phyloP scores from a whole-genome alignment of 345 rosid species.

The Populus pruinosa region DNA sequence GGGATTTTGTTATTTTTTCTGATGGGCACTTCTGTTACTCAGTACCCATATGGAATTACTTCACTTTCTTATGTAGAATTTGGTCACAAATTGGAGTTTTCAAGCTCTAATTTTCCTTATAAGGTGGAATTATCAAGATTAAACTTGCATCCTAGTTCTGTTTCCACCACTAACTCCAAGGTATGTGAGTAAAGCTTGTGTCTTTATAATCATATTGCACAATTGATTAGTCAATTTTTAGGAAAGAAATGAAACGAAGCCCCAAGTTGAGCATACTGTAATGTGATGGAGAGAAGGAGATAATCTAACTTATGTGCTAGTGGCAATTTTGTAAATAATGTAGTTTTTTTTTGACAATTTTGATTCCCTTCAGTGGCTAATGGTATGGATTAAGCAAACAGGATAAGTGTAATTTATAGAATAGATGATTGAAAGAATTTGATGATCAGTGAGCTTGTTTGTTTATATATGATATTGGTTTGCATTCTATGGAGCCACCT shows the following conservation, averaged over 20 bases:
- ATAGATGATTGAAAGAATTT: background rate
- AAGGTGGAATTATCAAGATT: slow-evolving; percentile 32
- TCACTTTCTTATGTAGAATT: slow-evolving; percentile 30
- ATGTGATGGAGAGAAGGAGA: background rate
- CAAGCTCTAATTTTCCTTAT: slow-evolving; percentile 31
- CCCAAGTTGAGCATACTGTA: background rate
- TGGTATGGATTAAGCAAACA: background rate
- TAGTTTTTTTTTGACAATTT: background rate
- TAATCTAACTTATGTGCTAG: background rate
- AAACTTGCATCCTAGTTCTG: slow-evolving; percentile 27
- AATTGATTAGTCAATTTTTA: background rate
- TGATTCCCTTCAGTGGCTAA: background rate
- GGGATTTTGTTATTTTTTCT: slow-evolving; percentile 20
- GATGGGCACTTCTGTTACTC: slow-evolving; percentile 55
- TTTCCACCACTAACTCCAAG: slow-evolving; percentile 34
- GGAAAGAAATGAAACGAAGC: background rate
- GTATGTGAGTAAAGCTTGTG: slow-evolving; percentile 19
- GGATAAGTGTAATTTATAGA: background rate
- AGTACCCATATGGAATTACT: slow-evolving; percentile 43
- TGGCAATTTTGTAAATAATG: background rate
- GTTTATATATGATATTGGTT: no score
- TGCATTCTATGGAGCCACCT: background rate
- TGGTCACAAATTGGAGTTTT: slow-evolving; percentile 28
- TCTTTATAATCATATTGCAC: background rate
- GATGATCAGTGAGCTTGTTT: background rate